These are phyloP conservation scores for Penicillium sp. DNA, from an alignment of 2,329 filamentous ascomycete genomes.

Conservation along the genomic window DNA sequence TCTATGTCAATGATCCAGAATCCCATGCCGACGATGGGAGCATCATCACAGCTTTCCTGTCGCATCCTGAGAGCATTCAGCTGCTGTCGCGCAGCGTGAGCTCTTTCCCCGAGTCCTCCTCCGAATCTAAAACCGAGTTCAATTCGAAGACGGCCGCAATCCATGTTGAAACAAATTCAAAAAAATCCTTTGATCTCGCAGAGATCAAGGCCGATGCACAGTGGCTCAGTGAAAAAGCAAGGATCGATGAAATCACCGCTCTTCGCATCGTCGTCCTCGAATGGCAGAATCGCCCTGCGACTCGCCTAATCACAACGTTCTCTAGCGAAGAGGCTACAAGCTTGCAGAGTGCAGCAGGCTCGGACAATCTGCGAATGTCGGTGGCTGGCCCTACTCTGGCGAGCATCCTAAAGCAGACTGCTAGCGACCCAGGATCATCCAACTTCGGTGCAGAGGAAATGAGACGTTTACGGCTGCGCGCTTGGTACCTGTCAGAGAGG, in stretches of 20 bases:
- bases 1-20: constrained; percentile 52
- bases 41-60: constrained; percentile 70
- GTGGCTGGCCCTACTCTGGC: constrained; percentile 49
- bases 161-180: constrained; percentile 71
- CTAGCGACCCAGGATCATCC: constrained; percentile 36
- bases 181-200: constrained; percentile 71
- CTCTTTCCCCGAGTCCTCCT: constrained; percentile 66
- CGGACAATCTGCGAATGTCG: constrained; percentile 63
- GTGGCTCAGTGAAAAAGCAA: constrained; percentile 80
- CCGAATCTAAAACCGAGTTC: constrained; percentile 70
- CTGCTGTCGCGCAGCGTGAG: constrained; percentile 70
- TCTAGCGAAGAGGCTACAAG: constrained; percentile 78
- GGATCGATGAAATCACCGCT: constrained; percentile 79
- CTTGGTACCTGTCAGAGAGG: constrained; percentile 72
- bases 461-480: constrained; percentile 69
- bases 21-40: constrained; percentile 55
- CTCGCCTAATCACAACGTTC: constrained; percentile 70
- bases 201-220: constrained; percentile 81
- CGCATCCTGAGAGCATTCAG: constrained; percentile 67
- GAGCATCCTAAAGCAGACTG: constrained; percentile 39
- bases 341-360: constrained; percentile 72
- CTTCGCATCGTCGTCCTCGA: constrained; percentile 80
- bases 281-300: constrained; percentile 77
- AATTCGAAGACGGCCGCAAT: constrained; percentile 87
- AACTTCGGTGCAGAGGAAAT: constrained; percentile 65